These are phyloP conservation scores for Wallemia mellicola DNA, from an alignment of 1,284 basidiomycete species.

Conservation along the genomic window DNA sequence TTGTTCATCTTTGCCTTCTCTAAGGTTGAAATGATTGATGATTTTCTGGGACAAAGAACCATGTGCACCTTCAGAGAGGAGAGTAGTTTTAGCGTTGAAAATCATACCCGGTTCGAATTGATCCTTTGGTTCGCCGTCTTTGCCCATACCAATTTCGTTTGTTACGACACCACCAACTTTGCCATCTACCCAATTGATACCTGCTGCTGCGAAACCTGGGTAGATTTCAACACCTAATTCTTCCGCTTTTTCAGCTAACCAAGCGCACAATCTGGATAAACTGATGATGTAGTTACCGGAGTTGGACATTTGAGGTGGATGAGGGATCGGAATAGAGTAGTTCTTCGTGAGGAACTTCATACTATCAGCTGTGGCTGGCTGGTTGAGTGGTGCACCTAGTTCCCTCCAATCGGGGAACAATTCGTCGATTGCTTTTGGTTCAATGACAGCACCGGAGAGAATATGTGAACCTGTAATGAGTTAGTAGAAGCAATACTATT, in stretches of 20 bases:
- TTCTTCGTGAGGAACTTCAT: slow-evolving; percentile 68
- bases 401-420: slow-evolving; percentile 64
- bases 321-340: slow-evolving; percentile 52
- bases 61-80: slow-evolving; percentile 90
- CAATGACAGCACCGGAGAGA: slow-evolving; percentile 81
- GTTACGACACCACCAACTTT: slow-evolving; percentile 60
- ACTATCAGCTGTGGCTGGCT: slow-evolving; percentile 42
- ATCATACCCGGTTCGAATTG: slow-evolving; percentile 91
- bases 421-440: slow-evolving; percentile 70
- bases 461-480: slow-evolving; percentile 50
- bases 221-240: slow-evolving; percentile 85
- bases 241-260: slow-evolving; percentile 59
- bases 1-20: slow-evolving; percentile 55
- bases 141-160: slow-evolving; percentile 80
- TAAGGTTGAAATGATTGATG: slow-evolving; percentile 44
- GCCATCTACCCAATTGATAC: slow-evolving; percentile 41
- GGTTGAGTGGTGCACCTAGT: slow-evolving; percentile 31
- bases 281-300: slow-evolving; percentile 81
- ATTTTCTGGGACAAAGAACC: slow-evolving; percentile 65
- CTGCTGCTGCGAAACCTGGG: slow-evolving; percentile 78
- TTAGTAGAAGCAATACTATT: background rate
- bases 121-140: slow-evolving; percentile 45
- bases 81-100: slow-evolving; percentile 70
- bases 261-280: slow-evolving; percentile 58
- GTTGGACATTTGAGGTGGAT: slow-evolving; percentile 93